phyloP scores from a whole-genome alignment of 2,329 filamentous ascomycete genomes.

The Alternaria ethzedia region DNA sequence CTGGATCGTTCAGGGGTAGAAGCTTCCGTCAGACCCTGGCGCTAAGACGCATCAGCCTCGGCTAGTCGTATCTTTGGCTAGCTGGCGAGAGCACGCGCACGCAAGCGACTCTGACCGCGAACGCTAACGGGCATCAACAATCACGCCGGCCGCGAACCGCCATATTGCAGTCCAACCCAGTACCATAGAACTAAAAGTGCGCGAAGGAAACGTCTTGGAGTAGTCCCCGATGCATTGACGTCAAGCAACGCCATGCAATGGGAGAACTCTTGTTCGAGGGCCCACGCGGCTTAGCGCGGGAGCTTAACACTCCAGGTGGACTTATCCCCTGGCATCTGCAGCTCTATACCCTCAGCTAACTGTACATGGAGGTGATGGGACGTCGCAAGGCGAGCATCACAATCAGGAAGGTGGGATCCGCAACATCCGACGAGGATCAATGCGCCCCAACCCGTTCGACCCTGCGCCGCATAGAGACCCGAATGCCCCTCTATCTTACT shows the following conservation, averaged over 20 bases:
- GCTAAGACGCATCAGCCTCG: constrained; percentile 15
- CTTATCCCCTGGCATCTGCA: constrained; percentile 24
- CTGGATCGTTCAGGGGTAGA: constrained; percentile 13
- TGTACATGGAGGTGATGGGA: background rate
- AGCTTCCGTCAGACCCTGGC: constrained; percentile 14
- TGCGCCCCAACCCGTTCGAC: background rate
- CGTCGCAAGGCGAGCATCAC: background rate
- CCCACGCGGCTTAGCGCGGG: constrained; percentile 21
- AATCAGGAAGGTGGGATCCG: constrained; percentile 6
- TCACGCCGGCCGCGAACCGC: background rate
- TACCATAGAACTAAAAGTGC: background rate
- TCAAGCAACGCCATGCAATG: constrained; percentile 37
- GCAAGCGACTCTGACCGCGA: constrained; percentile 13
- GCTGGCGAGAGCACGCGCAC: constrained; percentile 9
- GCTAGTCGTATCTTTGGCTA: constrained; percentile 12
- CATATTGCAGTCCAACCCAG: background rate
- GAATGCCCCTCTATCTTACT: background rate
- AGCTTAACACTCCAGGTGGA: constrained; percentile 20
- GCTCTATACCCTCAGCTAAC: constrained; percentile 9
- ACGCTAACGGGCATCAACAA: constrained; percentile 1
- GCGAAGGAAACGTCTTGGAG: background rate
- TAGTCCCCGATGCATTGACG: background rate
- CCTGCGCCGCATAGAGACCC: background rate
- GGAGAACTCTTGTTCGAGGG: constrained; percentile 15
- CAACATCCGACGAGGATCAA: constrained; percentile 1